Percentiles rank a stretch among this genome's conserved stretches.
phyloP scores from a whole-genome alignment of 2,329 filamentous ascomycete species.

The Pseudocercospora fijiensis region DNA sequence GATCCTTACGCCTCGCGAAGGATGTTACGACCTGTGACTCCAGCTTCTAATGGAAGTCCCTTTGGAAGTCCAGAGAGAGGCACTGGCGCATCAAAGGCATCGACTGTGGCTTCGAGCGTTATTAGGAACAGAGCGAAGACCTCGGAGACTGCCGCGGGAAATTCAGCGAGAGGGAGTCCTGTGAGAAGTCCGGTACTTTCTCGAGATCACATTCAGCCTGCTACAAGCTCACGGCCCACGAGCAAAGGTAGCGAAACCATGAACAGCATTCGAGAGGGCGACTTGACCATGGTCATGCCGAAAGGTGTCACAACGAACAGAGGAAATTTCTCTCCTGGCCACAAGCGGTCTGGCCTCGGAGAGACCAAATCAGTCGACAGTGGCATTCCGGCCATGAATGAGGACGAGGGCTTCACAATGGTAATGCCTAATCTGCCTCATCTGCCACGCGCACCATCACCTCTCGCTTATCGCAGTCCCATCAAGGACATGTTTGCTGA shows the following conservation, averaged over 20 bases:
- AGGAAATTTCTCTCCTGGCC: constrained; percentile 36
- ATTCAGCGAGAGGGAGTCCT: constrained; percentile 37
- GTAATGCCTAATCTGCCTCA: constrained; percentile 45
- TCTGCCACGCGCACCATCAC: constrained; percentile 31
- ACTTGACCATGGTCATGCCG: constrained; percentile 50
- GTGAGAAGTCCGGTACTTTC: constrained; percentile 31
- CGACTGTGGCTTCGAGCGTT: constrained; percentile 29
- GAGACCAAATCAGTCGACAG: constrained; percentile 44
- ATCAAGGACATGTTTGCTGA: constrained; percentile 39
- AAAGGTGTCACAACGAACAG: constrained; percentile 37
- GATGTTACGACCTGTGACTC: constrained; percentile 45
- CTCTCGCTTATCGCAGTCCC: constrained; percentile 35
- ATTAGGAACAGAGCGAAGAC: constrained; percentile 32
- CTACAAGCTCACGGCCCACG: constrained; percentile 31
- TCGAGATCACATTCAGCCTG: constrained; percentile 24
- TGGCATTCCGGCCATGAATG: constrained; percentile 38
- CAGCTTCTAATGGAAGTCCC: constrained; percentile 46
- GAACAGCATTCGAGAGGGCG: constrained; percentile 42
- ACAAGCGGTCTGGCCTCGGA: constrained; percentile 42
- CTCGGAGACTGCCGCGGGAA: constrained; percentile 15
- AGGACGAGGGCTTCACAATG: constrained; percentile 53
- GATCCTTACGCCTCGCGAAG: constrained; percentile 52
- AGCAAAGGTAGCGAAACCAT: constrained; percentile 38
- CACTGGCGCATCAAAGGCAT: constrained; percentile 33
- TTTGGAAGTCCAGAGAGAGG: constrained; percentile 45